Base-by-base conservation (phyloP, 2,329 filamentous ascomycete genomes). In the Mycosphaerelloides madeirae region DNA sequence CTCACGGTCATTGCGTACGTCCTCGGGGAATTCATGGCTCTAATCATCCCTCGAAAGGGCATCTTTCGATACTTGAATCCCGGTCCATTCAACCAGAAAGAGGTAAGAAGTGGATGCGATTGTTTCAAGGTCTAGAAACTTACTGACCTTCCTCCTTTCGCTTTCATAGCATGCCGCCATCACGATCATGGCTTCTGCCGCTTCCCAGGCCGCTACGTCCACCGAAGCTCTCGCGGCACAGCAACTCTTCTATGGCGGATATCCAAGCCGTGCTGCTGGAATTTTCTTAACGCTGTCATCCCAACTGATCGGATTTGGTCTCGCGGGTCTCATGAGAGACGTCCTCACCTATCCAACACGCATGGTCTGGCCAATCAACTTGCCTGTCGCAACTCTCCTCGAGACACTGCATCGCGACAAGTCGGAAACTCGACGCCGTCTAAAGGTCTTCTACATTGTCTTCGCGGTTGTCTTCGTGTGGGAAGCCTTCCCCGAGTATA, bases 401-500 rank as follows among this genome's bases (percentile, higher is more conserved):
- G 65, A 72, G 44, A 65, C 66, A 8, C 53, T 72, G 13, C 69
- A 71, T 44, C 52, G 59, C 15, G 59, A 67, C 35, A 67, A 65
- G 41, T 25, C 50, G 0, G 64, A 67, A 25, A 69, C 66, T 1
- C 68, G 63, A 36, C 64, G 66, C 43, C 64, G 65, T 1, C 55
- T 75, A 31, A 61, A 63, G 16, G 55, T 69, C 11, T 76, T 74
- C 45, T 67, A 67, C 58, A 52, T 61, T 46, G 55, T 69, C 34
- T 69, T 69, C 50, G 45, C 56, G 0, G 59, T 55, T 34, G 63
- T 73, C 31, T 69, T 73, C 36, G 50, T 69, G 25, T 77, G 74
- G 66, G 73, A 76, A 40, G 62, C 73, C 18, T 57, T 77, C 32
- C 73, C 75, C 0, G 65, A 73, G 44, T 74, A 71, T 36, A 67